A percentile compares a stretch with the other conserved stretches of the same genome.
Evolutionary conservation across 2,329 filamentous ascomycete species (phyloP).

Genomic region (Alternaria hordeiaustralica): DNA sequence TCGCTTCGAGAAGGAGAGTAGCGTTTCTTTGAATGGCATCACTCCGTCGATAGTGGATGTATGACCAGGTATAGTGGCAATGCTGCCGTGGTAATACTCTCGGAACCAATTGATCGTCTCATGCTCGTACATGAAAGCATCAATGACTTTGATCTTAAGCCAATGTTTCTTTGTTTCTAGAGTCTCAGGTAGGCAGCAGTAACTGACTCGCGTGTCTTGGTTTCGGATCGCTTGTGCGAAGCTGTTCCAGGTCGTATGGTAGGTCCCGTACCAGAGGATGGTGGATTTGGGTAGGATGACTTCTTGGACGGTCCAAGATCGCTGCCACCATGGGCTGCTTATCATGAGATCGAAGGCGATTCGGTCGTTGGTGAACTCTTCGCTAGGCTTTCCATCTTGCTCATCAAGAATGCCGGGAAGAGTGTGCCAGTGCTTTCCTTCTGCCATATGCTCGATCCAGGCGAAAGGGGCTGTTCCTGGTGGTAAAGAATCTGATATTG

Average conservation of each 20-base stretch:
- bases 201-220: too few relatives aligned
- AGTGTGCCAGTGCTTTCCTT: not conserved
- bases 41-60: too few relatives aligned
- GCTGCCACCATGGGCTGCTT: not conserved
- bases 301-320: conserved; percentile 4
- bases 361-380: not conserved
- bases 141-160: not conserved
- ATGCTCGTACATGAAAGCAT: not conserved
- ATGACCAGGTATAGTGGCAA: too few relatives aligned
- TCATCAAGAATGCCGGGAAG: not conserved
- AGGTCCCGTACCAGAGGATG: not conserved
- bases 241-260: not conserved
- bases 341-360: not conserved
- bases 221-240: not conserved
- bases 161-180: not conserved
- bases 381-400: not conserved
- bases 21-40: not conserved
- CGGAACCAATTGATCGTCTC: not conserved
- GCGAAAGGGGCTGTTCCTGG: not conserved
- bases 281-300: not conserved
- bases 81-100: not conserved
- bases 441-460: not conserved
- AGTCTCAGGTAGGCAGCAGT: not conserved
- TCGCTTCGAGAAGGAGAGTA: not conserved
- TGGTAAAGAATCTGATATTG: not conserved